Evolutionary conservation across 2,329 filamentous ascomycete genomes (phyloP).

Genomic region (Cercospora berteroae): DNA sequence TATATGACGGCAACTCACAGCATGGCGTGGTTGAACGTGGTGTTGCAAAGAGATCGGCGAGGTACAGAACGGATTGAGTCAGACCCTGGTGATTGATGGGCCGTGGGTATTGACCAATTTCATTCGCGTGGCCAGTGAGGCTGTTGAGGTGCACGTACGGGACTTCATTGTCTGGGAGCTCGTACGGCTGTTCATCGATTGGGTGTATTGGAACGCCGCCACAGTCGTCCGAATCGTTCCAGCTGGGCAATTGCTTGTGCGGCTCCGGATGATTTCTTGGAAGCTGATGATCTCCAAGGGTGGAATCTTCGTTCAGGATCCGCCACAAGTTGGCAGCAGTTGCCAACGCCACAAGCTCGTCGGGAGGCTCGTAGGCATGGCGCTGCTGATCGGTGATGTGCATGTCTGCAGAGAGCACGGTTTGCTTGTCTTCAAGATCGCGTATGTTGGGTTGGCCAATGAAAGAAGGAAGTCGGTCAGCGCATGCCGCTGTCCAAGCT

Average conservation of each 20-base stretch:
- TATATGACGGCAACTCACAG: slow-evolving; percentile 22
- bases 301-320: slow-evolving; percentile 23
- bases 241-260: background rate
- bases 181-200: background rate
- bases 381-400: background rate
- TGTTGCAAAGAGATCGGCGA: slow-evolving; percentile 20
- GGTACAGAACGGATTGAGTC: slow-evolving; percentile 23
- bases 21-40: background rate
- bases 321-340: slow-evolving; percentile 32
- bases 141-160: slow-evolving; percentile 35
- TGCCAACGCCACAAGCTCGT: background rate
- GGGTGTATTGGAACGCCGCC: slow-evolving; percentile 6
- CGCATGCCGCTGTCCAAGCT: background rate
- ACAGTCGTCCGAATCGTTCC: slow-evolving; percentile 8
- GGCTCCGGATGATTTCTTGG: background rate
- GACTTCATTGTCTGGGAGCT: slow-evolving; percentile 27
- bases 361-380: background rate
- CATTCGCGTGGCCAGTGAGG: slow-evolving; percentile 29
- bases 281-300: background rate
- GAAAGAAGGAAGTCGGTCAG: background rate
- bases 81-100: slow-evolving; percentile 14
- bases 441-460: background rate
- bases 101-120: slow-evolving; percentile 15
- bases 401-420: background rate
- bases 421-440: background rate